These are phyloP conservation scores for Populus tomentosa DNA, from an alignment of 441 rosid genomes.

Conservation along the genomic window DNA sequence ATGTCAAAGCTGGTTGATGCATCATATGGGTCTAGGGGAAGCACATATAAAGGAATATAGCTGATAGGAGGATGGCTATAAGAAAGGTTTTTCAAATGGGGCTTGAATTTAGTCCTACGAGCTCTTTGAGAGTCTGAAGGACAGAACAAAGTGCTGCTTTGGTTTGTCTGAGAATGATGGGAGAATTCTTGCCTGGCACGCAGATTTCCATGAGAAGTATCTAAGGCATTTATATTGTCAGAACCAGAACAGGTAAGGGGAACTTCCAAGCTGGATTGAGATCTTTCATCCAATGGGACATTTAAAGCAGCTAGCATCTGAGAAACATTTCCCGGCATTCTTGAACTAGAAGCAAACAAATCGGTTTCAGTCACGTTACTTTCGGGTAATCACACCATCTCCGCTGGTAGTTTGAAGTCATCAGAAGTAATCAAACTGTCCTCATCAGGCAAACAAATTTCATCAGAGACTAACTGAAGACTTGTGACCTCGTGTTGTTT, in stretches of 20 bases:
- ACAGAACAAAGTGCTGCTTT: conserved; percentile 4
- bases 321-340: conserved; percentile 4
- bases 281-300: neutral
- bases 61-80: neutral
- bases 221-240: neutral
- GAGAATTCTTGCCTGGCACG: conserved; percentile 4
- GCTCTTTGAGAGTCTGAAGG: neutral
- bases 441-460: conserved; percentile 38
- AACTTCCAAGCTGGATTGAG: conserved; percentile 4
- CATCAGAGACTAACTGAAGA: conserved; percentile 12
- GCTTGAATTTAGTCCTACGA: neutral
- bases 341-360: conserved; percentile 5
- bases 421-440: conserved; percentile 39
- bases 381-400: conserved; percentile 7
- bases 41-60: conserved; percentile 5
- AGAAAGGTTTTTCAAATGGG: conserved; percentile 10
- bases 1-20: conserved; percentile 11
- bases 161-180: conserved; percentile 12
- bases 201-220: conserved; percentile 6
- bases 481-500: neutral
- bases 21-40: conserved; percentile 2
- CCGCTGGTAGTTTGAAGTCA: conserved; percentile 20
- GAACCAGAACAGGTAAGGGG: conserved; percentile 1
- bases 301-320: conserved; percentile 5
- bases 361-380: neutral